Conservation (phyloP, 305 asterid genomes). For the Fraxinus angustifolia region DNA sequence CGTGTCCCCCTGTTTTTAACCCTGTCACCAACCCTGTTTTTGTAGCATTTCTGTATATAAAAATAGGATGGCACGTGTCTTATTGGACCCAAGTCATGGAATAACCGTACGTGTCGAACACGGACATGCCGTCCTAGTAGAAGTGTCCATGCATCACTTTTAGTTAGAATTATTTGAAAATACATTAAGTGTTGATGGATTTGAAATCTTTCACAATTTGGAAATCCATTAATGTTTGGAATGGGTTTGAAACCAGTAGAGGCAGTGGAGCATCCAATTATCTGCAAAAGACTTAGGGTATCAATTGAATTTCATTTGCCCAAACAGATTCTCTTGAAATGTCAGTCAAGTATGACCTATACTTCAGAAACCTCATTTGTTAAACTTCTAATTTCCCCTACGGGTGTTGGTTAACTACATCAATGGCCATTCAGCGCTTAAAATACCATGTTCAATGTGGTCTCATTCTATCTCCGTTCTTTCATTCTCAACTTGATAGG, state of each 20-base stretch:
- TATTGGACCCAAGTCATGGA: not conserved
- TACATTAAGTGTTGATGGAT: not conserved
- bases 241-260: not conserved
- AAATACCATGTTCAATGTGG: not conserved
- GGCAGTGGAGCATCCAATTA: not conserved
- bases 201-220: not conserved
- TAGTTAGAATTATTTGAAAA: not conserved
- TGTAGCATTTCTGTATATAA: too few species aligned
- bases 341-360: not conserved
- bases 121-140: not conserved
- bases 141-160: not conserved
- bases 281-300: not conserved
- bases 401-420: not conserved
- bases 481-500: not conserved
- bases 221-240: not conserved
- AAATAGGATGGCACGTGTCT: not conserved
- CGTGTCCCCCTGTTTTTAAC: too few species aligned
- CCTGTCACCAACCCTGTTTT: too few species aligned
- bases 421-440: not conserved
- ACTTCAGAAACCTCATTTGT: not conserved
- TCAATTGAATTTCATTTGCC: not conserved
- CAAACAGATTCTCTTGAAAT: not conserved
- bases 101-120: not conserved
- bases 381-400: not conserved
- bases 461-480: not conserved